Evolutionary conservation across 805 yeast genomes (phyloP).

Genomic region (Torulaspora franciscae): DNA sequence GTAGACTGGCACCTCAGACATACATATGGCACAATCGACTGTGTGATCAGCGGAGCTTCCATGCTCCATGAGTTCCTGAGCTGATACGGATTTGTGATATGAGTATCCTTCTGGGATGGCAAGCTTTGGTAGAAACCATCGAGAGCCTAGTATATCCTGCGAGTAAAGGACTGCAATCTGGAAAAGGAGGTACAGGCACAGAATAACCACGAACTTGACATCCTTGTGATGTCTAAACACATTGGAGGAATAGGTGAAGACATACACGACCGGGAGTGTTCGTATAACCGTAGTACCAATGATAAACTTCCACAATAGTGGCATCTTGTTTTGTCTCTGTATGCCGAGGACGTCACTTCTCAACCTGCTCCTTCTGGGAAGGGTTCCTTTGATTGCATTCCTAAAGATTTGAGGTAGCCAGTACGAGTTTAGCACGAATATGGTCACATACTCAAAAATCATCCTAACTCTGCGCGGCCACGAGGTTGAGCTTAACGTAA

Average conservation of each 20-base stretch:
- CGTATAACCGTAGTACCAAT: slow-evolving; percentile 61
- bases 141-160: slow-evolving; percentile 69
- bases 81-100: slow-evolving; percentile 49
- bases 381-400: slow-evolving; percentile 40
- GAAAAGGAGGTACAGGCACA: slow-evolving; percentile 51
- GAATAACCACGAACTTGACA: slow-evolving; percentile 42
- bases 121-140: slow-evolving; percentile 75
- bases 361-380: slow-evolving; percentile 24
- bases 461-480: slow-evolving; percentile 60
- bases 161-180: slow-evolving; percentile 56
- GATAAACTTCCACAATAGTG: slow-evolving; percentile 73
- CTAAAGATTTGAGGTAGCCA: slow-evolving; percentile 90
- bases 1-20: slow-evolving; percentile 54
- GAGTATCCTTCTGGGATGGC: slow-evolving; percentile 78
- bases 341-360: slow-evolving; percentile 13
- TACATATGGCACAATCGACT: slow-evolving; percentile 85
- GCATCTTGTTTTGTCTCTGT: slow-evolving; percentile 41
- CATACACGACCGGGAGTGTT: slow-evolving; percentile 58
- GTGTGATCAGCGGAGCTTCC: slow-evolving; percentile 41
- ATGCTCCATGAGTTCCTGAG: slow-evolving; percentile 31
- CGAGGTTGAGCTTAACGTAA: slow-evolving; percentile 50
- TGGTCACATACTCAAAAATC: slow-evolving; percentile 51
- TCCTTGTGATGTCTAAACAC: slow-evolving; percentile 70
- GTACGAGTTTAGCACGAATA: slow-evolving; percentile 56
- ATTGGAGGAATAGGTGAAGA: slow-evolving; percentile 49